These are phyloP conservation scores for Schizonepeta tenuifolia DNA, from an alignment of 257 asterid genomes.

Conservation along the genomic window DNA sequence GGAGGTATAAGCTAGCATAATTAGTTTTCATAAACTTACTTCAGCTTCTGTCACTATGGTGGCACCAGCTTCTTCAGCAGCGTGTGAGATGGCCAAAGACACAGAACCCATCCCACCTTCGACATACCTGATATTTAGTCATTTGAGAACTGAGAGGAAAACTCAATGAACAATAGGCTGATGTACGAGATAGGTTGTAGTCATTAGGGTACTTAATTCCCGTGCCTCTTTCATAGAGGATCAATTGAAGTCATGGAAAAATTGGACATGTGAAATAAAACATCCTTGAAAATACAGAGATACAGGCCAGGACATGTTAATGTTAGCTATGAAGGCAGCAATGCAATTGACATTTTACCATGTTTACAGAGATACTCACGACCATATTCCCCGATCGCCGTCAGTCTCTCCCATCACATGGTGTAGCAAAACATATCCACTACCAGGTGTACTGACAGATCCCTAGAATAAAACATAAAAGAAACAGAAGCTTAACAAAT, in stretches of 20 bases:
- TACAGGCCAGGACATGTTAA: slow-evolving; percentile 3
- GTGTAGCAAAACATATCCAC: slow-evolving; percentile 96
- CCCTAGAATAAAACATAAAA: slow-evolving; percentile 54
- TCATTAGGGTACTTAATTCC: slow-evolving; percentile 1
- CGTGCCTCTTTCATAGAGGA: not conserved
- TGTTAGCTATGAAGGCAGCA: slow-evolving; percentile 19
- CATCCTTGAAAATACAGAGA: slow-evolving; percentile 6
- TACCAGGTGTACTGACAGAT: slow-evolving; percentile 88
- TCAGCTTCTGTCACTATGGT: slow-evolving; percentile 72
- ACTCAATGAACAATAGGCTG: slow-evolving; percentile 20
- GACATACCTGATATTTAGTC: slow-evolving; percentile 63
- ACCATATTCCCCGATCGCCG: slow-evolving; percentile 95
- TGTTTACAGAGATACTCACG: slow-evolving; percentile 68
- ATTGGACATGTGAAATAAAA: slow-evolving; percentile 1
- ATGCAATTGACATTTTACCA: slow-evolving; percentile 26
- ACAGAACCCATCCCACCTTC: slow-evolving; percentile 99
- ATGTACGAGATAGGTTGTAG: slow-evolving; percentile 5
- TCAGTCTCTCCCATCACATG: slow-evolving; percentile 99
- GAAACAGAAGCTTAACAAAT: slow-evolving; percentile 18
- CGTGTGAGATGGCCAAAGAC: slow-evolving; percentile 74
- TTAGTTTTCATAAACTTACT: slow-evolving; percentile 53
- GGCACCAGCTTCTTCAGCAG: slow-evolving; percentile 94
- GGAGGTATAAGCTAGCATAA: slow-evolving; percentile 26
- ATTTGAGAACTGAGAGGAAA: slow-evolving; percentile 30
- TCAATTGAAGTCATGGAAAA: slow-evolving; percentile 19